Evolutionary conservation across 768 basidiomycete species (phyloP).

Genomic region (Leccinum incarnatum): DNA sequence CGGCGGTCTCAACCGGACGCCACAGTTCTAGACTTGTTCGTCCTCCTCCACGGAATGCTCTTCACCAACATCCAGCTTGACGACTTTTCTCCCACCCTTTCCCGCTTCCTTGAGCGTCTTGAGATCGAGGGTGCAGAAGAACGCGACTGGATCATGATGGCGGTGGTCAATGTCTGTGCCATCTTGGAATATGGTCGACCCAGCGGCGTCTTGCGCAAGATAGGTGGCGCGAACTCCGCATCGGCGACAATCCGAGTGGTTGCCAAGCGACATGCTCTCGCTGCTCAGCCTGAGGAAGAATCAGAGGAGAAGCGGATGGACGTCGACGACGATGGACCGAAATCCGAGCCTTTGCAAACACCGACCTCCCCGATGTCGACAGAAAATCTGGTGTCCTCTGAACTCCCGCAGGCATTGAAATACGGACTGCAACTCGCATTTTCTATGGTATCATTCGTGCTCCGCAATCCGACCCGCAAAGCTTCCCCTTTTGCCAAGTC

Average conservation of each 20-base stretch:
- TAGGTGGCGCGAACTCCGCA: constrained; percentile 46
- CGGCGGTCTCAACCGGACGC: constrained; percentile 77
- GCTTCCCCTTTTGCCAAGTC: constrained; percentile 53
- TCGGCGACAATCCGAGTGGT: constrained; percentile 45
- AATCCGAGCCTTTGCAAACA: constrained; percentile 16
- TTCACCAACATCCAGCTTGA: constrained; percentile 96
- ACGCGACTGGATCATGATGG: constrained; percentile 98
- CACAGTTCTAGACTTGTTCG: constrained; percentile 72
- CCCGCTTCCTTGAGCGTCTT: constrained; percentile 83
- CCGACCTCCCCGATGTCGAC: constrained; percentile 30
- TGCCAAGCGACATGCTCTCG: constrained; percentile 43
- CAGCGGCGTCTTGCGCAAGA: constrained; percentile 63
- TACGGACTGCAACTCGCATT: constrained; percentile 80
- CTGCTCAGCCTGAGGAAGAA: constrained; percentile 31
- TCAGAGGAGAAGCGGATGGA: constrained; percentile 60
- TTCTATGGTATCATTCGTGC: constrained; percentile 67
- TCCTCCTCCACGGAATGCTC: constrained; percentile 93
- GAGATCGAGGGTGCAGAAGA: constrained; percentile 78
- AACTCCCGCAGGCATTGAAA: constrained; percentile 64
- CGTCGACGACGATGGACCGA: constrained; percentile 50
- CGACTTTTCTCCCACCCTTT: constrained; percentile 78
- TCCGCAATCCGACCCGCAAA: constrained; percentile 61
- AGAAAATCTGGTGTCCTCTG: constrained; percentile 35
- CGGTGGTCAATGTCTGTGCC: constrained; percentile 73
- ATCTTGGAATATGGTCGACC: constrained; percentile 86